These are phyloP conservation scores for Cudoniella acicularis DNA, from an alignment of 495 filamentous ascomycete genomes.

Conservation along the genomic window DNA sequence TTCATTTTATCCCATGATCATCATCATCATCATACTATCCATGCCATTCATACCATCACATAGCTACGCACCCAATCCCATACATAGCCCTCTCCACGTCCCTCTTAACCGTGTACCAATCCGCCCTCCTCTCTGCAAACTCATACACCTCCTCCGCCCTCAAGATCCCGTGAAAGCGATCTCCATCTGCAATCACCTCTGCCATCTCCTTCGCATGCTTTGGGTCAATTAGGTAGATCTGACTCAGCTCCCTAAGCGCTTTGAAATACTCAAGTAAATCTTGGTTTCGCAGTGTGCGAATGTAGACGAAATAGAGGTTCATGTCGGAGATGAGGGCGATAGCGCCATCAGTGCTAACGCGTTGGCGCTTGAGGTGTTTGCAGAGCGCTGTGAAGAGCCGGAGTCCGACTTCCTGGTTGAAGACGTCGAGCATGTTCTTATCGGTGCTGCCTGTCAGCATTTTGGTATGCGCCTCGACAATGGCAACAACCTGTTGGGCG, in stretches of 20 bases:
- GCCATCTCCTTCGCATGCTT: slow-evolving; percentile 92
- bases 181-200: slow-evolving; percentile 86
- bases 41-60: slow-evolving; percentile 45
- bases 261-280: slow-evolving; percentile 85
- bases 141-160: slow-evolving; percentile 95
- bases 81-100: slow-evolving; percentile 97
- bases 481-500: slow-evolving; percentile 73
- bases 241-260: slow-evolving; percentile 84
- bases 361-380: slow-evolving; percentile 96
- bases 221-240: slow-evolving; percentile 91
- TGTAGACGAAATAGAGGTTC: slow-evolving; percentile 86
- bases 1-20: background rate
- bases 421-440: slow-evolving; percentile 96
- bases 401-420: slow-evolving; percentile 95
- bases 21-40: background rate
- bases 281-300: slow-evolving; percentile 74
- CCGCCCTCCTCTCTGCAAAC: slow-evolving; percentile 88
- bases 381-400: slow-evolving; percentile 85
- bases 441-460: slow-evolving; percentile 93
- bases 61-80: slow-evolving; percentile 82
- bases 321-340: slow-evolving; percentile 94
- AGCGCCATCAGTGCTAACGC: slow-evolving; percentile 84
- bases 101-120: slow-evolving; percentile 85
- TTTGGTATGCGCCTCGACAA: slow-evolving; percentile 81
- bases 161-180: slow-evolving; percentile 88